phyloP scores from a whole-genome alignment of 2,329 filamentous ascomycete genomes.

The Penicillium hesseltinei region DNA sequence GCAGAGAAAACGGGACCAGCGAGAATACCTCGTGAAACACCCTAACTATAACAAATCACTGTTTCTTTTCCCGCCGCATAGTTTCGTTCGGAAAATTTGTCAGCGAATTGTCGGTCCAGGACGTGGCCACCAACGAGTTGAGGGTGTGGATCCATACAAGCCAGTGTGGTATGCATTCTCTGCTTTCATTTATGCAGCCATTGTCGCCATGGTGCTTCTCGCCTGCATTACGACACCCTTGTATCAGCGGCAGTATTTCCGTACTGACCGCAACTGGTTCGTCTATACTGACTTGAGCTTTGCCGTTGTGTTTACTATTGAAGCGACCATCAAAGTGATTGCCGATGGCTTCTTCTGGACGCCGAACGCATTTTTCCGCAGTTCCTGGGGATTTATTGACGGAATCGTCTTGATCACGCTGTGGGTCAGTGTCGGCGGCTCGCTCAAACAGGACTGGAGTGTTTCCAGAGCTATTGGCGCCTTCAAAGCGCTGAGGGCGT shows the following conservation, averaged over 20 bases:
- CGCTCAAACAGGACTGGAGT: slow-evolving; percentile 75
- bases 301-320: slow-evolving; percentile 77
- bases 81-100: slow-evolving; percentile 76
- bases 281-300: slow-evolving; percentile 92
- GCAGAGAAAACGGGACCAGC: slow-evolving; percentile 79
- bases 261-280: slow-evolving; percentile 79
- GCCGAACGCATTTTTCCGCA: slow-evolving; percentile 93
- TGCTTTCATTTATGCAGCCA: slow-evolving; percentile 86
- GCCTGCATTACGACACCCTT: slow-evolving; percentile 92
- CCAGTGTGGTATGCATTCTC: slow-evolving; percentile 91
- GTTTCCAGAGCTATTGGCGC: slow-evolving; percentile 90
- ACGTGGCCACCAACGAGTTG: slow-evolving; percentile 78
- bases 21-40: slow-evolving; percentile 83
- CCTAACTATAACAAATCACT: slow-evolving; percentile 91
- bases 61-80: slow-evolving; percentile 77
- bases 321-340: slow-evolving; percentile 87
- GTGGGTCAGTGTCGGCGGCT: slow-evolving; percentile 89
- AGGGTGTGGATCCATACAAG: slow-evolving; percentile 85
- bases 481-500: slow-evolving; percentile 91
- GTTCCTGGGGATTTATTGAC: slow-evolving; percentile 96
- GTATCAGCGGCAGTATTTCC: slow-evolving; percentile 86
- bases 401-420: slow-evolving; percentile 86
- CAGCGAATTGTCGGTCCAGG: slow-evolving; percentile 90
- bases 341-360: slow-evolving; percentile 96
- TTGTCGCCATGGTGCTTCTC: slow-evolving; percentile 95